phyloP scores from a whole-genome alignment of 2,329 filamentous ascomycete species.

The Huntiella decipiens region DNA sequence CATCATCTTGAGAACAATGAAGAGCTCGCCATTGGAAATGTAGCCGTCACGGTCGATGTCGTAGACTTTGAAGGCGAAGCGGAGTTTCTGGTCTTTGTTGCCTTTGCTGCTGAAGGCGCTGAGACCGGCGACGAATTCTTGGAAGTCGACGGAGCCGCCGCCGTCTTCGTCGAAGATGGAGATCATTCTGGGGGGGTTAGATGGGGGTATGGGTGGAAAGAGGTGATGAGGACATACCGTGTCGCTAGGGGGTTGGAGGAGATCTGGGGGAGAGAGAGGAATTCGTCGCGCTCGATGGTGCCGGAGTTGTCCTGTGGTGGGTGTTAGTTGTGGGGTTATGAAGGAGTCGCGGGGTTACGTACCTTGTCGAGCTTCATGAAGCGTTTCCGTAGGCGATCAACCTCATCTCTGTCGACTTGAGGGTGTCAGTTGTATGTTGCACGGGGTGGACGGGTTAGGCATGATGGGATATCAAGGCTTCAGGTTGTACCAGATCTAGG shows the following conservation, averaged over 20 bases:
- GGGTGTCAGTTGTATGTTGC: slow-evolving; percentile 17
- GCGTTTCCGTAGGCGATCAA: slow-evolving; percentile 83
- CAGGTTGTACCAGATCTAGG: background rate
- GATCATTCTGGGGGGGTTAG: slow-evolving; percentile 57
- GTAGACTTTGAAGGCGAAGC: slow-evolving; percentile 98
- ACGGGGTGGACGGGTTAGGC: background rate
- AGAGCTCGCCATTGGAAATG: slow-evolving; percentile 96
- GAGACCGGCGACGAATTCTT: slow-evolving; percentile 91
- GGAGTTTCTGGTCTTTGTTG: slow-evolving; percentile 96
- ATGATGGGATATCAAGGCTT: background rate
- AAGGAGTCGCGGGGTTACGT: slow-evolving; percentile 14
- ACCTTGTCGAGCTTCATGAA: slow-evolving; percentile 99
- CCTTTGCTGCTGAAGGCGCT: slow-evolving; percentile 94
- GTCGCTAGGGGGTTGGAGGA: slow-evolving; percentile 95
- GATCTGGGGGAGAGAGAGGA: slow-evolving; percentile 90
- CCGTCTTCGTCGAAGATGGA: slow-evolving; percentile 98
- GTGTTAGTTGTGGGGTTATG: background rate
- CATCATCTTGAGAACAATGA: slow-evolving; percentile 99
- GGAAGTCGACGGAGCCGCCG: slow-evolving; percentile 93
- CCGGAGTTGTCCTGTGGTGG: slow-evolving; percentile 74
- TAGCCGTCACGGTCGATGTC: slow-evolving; percentile 97
- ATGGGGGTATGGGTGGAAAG: too few relatives aligned
- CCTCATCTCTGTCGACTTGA: slow-evolving; percentile 86
- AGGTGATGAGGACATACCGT: too few relatives aligned
- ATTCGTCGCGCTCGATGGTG: slow-evolving; percentile 96